Evolutionary conservation across 352 stramenopile genomes (phyloP), one percentile per base, ranked within the genome.

Genomic region (Salisapilia sapeloensis): DNA sequence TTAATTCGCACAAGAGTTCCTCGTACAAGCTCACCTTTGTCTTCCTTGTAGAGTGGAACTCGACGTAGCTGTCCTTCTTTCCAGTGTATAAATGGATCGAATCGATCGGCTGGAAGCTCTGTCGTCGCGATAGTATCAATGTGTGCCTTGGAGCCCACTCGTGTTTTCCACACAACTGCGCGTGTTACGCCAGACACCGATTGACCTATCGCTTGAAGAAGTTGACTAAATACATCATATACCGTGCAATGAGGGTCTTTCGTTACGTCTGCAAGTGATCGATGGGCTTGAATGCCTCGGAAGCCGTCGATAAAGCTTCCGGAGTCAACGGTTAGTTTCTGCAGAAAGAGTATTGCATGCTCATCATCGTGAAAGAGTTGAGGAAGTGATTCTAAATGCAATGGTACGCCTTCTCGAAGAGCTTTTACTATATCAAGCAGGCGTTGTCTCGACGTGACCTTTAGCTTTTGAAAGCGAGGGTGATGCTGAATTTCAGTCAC

Each of bases 41-140:
- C 42, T 38, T 79, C 66, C 19, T 59, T 71, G 35, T 69, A 77
- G 2, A 89, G 32, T 7, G 46, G 30, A 4, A 85, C 35, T n/a
- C 66, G 62, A 25, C 65, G 79, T 13, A 84, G 70, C 18, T 69
- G 56, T 5, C 48, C 38, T 19, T 83, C 64, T 6, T 58, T 50
- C 46, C 55, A 72, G 12, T 69, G 38, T 2, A 70, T 12, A 33
- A 89, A 89, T 4, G 72, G 59, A 18, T 50, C 17, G 1, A 82
- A 17, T 7, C 72, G 53, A 38, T 89, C 69, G 0, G 64, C 60
- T 0, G 63, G 64, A 6, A 82, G 35, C 5, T 72, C 53, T 0
- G 61, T 78, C 12, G 50, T 57, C 12, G 60, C 62, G 4, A 87
- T 45, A 3, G 58, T 51, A 8, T 71, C 48, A 8, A 85, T 56